Base-by-base conservation (phyloP, 2,329 filamentous ascomycete species). In the Amauroascus verrucosus region DNA sequence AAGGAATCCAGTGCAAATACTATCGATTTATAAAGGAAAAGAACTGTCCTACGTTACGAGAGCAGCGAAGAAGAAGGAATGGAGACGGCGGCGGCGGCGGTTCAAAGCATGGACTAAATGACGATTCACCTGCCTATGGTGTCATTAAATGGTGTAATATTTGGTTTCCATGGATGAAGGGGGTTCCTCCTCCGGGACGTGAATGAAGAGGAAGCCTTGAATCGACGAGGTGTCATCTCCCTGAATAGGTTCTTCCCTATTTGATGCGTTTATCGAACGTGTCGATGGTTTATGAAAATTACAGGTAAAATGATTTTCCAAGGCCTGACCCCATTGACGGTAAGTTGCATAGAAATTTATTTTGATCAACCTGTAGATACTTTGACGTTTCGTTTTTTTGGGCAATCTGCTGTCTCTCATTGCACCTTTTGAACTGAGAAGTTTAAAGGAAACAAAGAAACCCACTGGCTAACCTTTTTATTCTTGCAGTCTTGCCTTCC, bases 1-100 rank as follows among this genome's bases (percentile, higher is more conserved):
- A 71, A 56, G 73, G 73, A 0, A 72, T 76, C 18, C 72, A 75
- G 60, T 76, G 73, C 66, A 74, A 73, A 56, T 75, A 73, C 59
- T 76, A 76, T 60, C 70, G 73, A n/a, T 69, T 73, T 53, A 71
- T 75, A 53, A 69, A 69, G 54, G 67, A 70, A 52, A 69, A 73
- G 58, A 69, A 67, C 44, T 70, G 72, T 56, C 70, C 70, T 0
- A 73, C 72, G 6, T 60, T 75, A 14, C 65, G 73, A 30, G 67
- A 72, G 55, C 72, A 74, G 58, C 59, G 67, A 16, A 56, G 58
- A 48, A 51, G 35, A 46, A 47, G 57, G 18, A 57, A 54, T 40
- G 54, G 51, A 26, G 54, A 48, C 11, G 48, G 44, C 38, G 32
- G 43, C 41, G 41, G 44, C 38, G 32, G 43, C 41, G 41, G 54